Base-by-base conservation (phyloP, 345 rosid species). In the Citrus hindsii region DNA sequence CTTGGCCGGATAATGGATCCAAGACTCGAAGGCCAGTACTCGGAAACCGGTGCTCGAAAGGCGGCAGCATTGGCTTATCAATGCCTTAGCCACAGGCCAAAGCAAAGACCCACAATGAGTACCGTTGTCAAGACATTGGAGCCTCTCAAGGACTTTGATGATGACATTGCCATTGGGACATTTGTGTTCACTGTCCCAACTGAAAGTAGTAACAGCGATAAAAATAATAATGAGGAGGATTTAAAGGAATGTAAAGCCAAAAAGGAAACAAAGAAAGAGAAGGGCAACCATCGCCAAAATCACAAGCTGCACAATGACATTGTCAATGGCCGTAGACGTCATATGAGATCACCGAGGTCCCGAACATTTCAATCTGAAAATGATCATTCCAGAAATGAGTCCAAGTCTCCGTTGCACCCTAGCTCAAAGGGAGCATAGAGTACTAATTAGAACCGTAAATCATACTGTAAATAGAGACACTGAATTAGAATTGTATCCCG, bases 11-110 rank as follows among this genome's bases (percentile, higher is more conserved):
- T 93, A 82, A 91, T 95, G 92, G 98, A 95, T 76, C 95, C 94
- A 0, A 88, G 98, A 77, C 91, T 95, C 9, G 98, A 95, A 81
- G 97, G 95, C 12, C 97, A 87, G 72, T 95, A 92, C 88, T 92
- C 98, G 0, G 98, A 95, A 80, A 74, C 85, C 0, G 98, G 97
- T 2, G 94, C 93, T 3, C 79, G 81, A 64, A 92, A 92, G 78
- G 98, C 94, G 35, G 98, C 98, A 10, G 87, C 89, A 62, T 76
- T 95, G 84, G 98, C 98, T 1, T 91, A 93, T 76, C 89, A 61
- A 73, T 95, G 98, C 87, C 86, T 95, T 68, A 90, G 98, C 75
- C 89, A 90, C 68, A 79, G 97, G 79, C 92, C 98, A 0, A 95
- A 92, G 86, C 90, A 83, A 46, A 86, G 98, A 64, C 98, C 98